Evolutionary conservation across 1,284 basidiomycete genomes (phyloP).

Genomic region (Entoloma clypeatum): DNA sequence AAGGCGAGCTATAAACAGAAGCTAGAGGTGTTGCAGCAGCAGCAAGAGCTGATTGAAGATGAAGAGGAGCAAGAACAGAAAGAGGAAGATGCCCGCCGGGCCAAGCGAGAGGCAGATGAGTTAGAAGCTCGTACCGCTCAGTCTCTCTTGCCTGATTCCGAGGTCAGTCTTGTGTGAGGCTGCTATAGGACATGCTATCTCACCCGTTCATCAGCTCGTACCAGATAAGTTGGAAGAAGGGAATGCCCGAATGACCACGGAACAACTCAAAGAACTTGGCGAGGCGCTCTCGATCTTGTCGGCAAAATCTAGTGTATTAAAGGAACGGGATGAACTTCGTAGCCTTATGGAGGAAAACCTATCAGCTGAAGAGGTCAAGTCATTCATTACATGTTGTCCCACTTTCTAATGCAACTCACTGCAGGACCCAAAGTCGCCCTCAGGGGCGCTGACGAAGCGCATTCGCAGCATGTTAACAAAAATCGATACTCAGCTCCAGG

Average conservation of each 20-base stretch:
- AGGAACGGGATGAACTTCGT: conserved; percentile 91
- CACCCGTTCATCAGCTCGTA: conserved; percentile 31
- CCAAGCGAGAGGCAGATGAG: conserved; percentile 76
- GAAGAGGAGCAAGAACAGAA: conserved; percentile 98
- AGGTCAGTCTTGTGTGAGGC: conserved; percentile 41
- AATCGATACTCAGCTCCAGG: conserved; percentile 90
- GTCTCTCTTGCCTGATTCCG: conserved; percentile 75
- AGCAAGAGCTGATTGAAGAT: conserved; percentile 99
- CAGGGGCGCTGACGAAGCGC: conserved; percentile 85
- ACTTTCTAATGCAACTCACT: conserved; percentile 10
- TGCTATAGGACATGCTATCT: background rate
- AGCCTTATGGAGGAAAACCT: conserved; percentile 91
- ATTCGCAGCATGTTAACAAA: conserved; percentile 95
- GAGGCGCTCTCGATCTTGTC: conserved; percentile 91
- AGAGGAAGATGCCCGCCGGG: conserved; percentile 87
- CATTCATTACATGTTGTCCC: background rate
- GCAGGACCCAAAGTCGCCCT: conserved; percentile 78
- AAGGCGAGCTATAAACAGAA: conserved; percentile 97
- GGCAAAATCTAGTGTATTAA: conserved; percentile 94
- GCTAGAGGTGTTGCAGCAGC: conserved; percentile 95
- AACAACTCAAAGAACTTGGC: conserved; percentile 92
- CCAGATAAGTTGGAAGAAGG: conserved; percentile 56
- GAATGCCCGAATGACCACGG: conserved; percentile 93
- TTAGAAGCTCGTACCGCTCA: conserved; percentile 71
- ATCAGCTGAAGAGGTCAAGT: conserved; percentile 73